Evolutionary conservation across 306 rosid genomes (phyloP).

Genomic region (Vigna unguiculata): DNA sequence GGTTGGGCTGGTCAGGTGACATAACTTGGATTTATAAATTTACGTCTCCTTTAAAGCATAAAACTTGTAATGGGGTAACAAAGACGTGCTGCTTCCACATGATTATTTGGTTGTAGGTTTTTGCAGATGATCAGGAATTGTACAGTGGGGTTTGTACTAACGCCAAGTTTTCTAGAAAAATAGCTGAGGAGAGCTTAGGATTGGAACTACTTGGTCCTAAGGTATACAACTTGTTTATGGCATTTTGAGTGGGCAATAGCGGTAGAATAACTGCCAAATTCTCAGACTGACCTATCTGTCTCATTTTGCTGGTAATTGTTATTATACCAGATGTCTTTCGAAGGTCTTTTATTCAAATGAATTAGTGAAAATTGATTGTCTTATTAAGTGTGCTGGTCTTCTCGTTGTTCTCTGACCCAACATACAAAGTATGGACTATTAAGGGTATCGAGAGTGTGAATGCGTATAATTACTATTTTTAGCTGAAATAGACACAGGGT

Average conservation of each 20-base stretch:
- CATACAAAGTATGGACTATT: constrained; percentile 22
- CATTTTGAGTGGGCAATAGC: constrained; percentile 27
- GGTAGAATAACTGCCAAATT: constrained; percentile 17
- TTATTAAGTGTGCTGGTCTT: not conserved
- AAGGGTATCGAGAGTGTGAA: not conserved
- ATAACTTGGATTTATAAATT: constrained; percentile 22
- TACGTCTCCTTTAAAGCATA: constrained; percentile 31
- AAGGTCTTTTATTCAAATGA: constrained; percentile 21
- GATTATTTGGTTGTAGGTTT: constrained; percentile 59
- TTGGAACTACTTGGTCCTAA: constrained; percentile 76
- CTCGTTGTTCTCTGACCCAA: not conserved
- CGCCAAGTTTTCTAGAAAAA: constrained; percentile 43
- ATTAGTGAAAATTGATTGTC: constrained; percentile 13
- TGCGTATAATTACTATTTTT: not conserved
- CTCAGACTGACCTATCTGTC: not conserved
- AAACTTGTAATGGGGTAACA: constrained; percentile 31
- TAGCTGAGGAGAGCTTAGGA: constrained; percentile 63
- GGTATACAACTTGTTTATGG: constrained; percentile 53
- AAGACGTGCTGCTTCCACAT: constrained; percentile 32
- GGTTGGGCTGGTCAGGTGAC: constrained; percentile 89
- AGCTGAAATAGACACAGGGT: not conserved
- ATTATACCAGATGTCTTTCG: constrained; percentile 6
- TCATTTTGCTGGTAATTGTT: not conserved
- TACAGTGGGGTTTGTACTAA: constrained; percentile 40
- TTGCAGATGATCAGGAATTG: constrained; percentile 60